These are phyloP conservation scores for Trichoderma virens DNA, from an alignment of 495 filamentous ascomycete species.

Conservation along the genomic window DNA sequence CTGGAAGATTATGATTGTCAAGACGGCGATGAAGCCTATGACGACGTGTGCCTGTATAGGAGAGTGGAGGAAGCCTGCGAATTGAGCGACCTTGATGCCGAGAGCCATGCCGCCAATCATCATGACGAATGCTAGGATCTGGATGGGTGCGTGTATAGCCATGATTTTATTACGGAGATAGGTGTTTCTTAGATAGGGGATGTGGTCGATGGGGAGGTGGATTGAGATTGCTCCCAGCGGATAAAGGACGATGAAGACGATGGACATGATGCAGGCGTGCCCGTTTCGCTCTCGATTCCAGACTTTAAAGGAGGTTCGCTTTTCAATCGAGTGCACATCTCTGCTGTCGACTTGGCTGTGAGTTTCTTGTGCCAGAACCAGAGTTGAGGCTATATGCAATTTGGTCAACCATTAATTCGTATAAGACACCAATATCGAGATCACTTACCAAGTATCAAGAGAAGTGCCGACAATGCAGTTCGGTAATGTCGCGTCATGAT, in stretches of 20 bases:
- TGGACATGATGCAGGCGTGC: conserved; percentile 3
- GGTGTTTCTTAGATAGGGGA: not conserved
- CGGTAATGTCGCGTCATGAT: not conserved
- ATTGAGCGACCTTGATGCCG: not conserved
- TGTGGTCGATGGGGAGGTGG: not conserved
- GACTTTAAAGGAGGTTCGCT: not conserved
- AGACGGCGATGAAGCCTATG: not conserved
- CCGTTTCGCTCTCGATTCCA: conserved; percentile 3
- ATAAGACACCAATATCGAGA: not conserved
- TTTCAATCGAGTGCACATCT: not conserved
- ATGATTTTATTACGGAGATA: conserved; percentile 1
- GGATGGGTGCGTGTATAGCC: not conserved
- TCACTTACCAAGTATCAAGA: not conserved
- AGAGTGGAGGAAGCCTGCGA: not conserved
- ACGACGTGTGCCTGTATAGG: not conserved
- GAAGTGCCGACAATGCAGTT: not conserved
- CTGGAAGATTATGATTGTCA: not conserved
- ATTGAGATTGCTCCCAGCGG: not conserved
- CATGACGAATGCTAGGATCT: not conserved
- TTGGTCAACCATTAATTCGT: not conserved
- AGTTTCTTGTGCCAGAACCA: not conserved
- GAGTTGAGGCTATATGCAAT: not conserved
- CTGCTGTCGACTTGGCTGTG: not conserved
- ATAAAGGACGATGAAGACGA: conserved; percentile 4
- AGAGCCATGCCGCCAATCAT: not conserved